These are phyloP conservation scores for Pythium brassicae DNA, from an alignment of 352 stramenopile species.

Conservation along the genomic window DNA sequence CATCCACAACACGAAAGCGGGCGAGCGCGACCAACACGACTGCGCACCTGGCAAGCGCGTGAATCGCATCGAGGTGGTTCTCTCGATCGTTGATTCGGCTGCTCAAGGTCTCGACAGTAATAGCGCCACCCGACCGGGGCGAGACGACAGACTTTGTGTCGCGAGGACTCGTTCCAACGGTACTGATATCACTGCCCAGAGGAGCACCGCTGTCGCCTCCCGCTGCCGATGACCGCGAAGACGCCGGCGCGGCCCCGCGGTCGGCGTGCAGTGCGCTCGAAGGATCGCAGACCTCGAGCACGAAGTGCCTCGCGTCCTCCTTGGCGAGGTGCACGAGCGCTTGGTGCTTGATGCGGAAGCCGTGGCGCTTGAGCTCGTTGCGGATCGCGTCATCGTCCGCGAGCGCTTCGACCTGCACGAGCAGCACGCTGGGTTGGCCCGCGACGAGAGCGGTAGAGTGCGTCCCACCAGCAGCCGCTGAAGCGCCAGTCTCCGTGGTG, in stretches of 20 bases:
- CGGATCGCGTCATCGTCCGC: constrained; percentile 50
- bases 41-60: constrained; percentile 6
- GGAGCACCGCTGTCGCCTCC: no score
- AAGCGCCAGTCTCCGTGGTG: no score
- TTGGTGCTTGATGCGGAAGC: constrained; percentile 45
- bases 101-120: neutral
- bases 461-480: neutral
- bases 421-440: constrained; percentile 29
- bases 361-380: constrained; percentile 34
- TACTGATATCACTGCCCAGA: no score
- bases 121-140: no score
- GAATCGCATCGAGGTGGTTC: constrained; percentile 3
- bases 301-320: constrained; percentile 32
- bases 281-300: constrained; percentile 14
- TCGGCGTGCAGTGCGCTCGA: constrained; percentile 17
- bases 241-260: neutral
- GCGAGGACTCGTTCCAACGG: no score
- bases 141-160: constrained; percentile 1
- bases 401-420: constrained; percentile 52
- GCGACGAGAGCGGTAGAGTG: no score
- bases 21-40: constrained; percentile 3
- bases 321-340: constrained; percentile 34
- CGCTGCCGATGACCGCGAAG: neutral
- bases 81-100: constrained; percentile 2
- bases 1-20: neutral